Conservation (phyloP, 176 grass and related monocot genomes). For the Oryza longistaminata region DNA sequence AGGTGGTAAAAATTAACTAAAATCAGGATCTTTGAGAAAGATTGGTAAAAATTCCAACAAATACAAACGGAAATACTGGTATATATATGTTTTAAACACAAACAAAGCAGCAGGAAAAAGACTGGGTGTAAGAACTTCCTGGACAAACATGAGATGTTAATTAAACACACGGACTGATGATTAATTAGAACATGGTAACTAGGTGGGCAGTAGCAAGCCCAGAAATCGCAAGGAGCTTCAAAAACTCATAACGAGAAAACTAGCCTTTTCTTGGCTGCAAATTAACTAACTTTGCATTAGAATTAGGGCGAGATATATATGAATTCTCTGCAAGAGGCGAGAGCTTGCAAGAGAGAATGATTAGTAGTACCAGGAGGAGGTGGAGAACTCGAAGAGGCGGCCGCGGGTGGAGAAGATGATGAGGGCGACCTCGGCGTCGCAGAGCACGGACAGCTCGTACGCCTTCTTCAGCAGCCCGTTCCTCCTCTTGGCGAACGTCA, state of each 20-base stretch:
- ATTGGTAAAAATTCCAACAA: neutral
- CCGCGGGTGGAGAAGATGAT: slow-evolving; percentile 93
- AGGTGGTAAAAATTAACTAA: neutral
- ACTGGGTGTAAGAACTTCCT: neutral
- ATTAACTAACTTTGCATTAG: neutral
- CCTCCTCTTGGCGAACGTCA: slow-evolving; percentile 87
- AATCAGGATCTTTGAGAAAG: neutral
- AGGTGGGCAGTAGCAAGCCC: too few species aligned
- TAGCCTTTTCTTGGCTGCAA: too few species aligned
- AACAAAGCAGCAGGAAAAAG: neutral
- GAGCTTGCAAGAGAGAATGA: too few species aligned
- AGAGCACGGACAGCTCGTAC: slow-evolving; percentile 87
- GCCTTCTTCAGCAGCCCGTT: slow-evolving; percentile 95
- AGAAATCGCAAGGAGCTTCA: neutral
- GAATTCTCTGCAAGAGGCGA: neutral
- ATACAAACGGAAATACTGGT: neutral
- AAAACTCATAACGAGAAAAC: too few species aligned
- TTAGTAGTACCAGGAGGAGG: slow-evolving; percentile 50
- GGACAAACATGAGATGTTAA: neutral
- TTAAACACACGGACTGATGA: neutral
- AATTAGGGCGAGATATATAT: neutral
- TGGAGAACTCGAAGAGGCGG: slow-evolving; percentile 93
- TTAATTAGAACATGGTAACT: too few species aligned
- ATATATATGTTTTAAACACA: neutral
- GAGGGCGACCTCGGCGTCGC: slow-evolving; percentile 91